Conservation (phyloP, 2,329 filamentous ascomycete species). For the Diaporthe ampelina region DNA sequence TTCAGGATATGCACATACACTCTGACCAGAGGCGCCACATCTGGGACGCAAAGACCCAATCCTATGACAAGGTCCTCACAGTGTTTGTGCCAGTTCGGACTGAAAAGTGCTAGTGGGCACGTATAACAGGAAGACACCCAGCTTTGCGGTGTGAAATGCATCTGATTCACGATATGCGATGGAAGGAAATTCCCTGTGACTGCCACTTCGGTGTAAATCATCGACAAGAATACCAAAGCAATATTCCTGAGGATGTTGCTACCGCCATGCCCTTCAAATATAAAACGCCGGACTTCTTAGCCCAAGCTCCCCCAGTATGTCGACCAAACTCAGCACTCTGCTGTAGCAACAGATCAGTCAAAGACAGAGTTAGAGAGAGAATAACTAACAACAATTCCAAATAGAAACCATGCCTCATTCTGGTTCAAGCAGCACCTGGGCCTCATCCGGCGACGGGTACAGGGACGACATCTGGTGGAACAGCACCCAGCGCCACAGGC, state of each 20-base stretch:
- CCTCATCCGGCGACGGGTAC: neutral
- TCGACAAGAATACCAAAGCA: too few species aligned
- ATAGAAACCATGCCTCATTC: neutral
- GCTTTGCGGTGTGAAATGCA: too few species aligned
- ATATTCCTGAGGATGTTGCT: neutral
- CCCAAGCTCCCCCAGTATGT: too few species aligned
- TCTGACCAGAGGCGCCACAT: neutral
- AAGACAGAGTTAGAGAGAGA: neutral
- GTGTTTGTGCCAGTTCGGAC: too few species aligned
- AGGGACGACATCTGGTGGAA: conserved; percentile 15
- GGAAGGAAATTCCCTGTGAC: neutral
- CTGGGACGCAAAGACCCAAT: too few species aligned
- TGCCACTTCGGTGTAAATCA: neutral
- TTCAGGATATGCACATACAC: neutral
- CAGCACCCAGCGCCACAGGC: neutral
- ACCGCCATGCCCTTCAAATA: neutral
- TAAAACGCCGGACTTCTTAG: neutral
- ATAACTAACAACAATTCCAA: too few species aligned
- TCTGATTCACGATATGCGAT: neutral
- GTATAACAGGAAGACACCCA: neutral
- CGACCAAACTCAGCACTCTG: neutral
- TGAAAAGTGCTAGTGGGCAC: neutral
- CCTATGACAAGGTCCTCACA: too few species aligned
- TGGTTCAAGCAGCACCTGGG: neutral
- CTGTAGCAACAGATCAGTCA: neutral